Evolutionary conservation across 495 filamentous ascomycete species (phyloP).

Genomic region (Penicillium fimorum): DNA sequence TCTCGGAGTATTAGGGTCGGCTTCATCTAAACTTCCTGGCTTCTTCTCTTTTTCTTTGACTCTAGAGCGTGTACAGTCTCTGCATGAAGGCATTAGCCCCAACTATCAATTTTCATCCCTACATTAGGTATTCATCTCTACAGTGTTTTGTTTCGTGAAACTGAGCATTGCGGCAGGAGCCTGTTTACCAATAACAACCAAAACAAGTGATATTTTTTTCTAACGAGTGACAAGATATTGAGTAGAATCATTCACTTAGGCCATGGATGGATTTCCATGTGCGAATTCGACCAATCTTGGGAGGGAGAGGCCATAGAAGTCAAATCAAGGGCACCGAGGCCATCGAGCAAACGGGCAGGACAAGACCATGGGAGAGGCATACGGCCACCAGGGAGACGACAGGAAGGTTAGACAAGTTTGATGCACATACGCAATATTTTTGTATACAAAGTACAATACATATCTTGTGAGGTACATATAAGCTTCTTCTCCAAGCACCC

Average conservation of each 20-base stretch:
- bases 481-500: constrained; percentile 64
- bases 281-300: background rate
- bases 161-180: constrained; percentile 10
- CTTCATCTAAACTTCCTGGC: constrained; percentile 29
- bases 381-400: too few relatives aligned
- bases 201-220: constrained; percentile 3
- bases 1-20: constrained; percentile 38
- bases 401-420: too few relatives aligned
- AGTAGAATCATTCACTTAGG: background rate
- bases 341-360: background rate
- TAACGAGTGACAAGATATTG: background rate
- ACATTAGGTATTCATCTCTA: constrained; percentile 5
- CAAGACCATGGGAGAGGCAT: too few relatives aligned
- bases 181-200: background rate
- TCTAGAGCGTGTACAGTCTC: constrained; percentile 45
- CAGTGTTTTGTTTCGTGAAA: constrained; percentile 1
- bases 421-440: too few relatives aligned
- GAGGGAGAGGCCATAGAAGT: too few relatives aligned
- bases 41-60: constrained; percentile 23
- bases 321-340: too few relatives aligned
- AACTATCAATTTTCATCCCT: constrained; percentile 20
- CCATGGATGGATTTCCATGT: too few relatives aligned
- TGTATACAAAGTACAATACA: too few relatives aligned
- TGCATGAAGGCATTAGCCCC: constrained; percentile 40
- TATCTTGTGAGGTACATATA: too few relatives aligned